Percentiles rank a stretch among this genome's conserved stretches.
Conservation (phyloP, 805 yeast genomes). For the Clavispora carvajalis region DNA sequence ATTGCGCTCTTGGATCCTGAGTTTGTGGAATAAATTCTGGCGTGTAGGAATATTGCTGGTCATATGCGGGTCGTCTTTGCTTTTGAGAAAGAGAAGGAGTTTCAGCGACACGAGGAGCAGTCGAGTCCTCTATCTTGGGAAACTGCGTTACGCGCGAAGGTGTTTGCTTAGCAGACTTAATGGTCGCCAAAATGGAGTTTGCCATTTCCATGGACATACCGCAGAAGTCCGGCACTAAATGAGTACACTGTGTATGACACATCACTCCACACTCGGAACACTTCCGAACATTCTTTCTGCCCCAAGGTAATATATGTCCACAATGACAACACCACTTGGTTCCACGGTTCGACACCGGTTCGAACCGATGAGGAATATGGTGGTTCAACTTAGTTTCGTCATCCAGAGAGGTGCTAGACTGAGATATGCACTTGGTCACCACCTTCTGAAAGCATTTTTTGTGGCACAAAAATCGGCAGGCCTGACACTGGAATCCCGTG, state of each 20-base stretch:
- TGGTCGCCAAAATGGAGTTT: slow-evolving; percentile 77
- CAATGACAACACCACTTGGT: slow-evolving; percentile 99
- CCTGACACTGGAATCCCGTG: slow-evolving; percentile 83
- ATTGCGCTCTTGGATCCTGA: background rate
- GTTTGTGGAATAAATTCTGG: slow-evolving; percentile 5
- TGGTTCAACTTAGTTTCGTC: slow-evolving; percentile 85
- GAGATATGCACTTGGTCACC: slow-evolving; percentile 78
- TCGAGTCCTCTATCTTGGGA: background rate
- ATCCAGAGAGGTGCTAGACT: slow-evolving; percentile 63
- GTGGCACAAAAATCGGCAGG: slow-evolving; percentile 75
- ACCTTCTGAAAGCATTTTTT: slow-evolving; percentile 76
- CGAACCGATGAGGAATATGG: slow-evolving; percentile 95
- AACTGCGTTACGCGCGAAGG: background rate
- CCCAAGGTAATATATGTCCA: slow-evolving; percentile 95
- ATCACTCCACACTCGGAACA: slow-evolving; percentile 92
- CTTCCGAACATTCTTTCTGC: slow-evolving; percentile 85
- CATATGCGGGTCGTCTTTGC: slow-evolving; percentile 1
- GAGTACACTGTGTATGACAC: slow-evolving; percentile 91
- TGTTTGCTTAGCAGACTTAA: slow-evolving; percentile 54
- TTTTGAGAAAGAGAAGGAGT: background rate
- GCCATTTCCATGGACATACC: slow-evolving; percentile 99
- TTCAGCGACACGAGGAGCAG: background rate
- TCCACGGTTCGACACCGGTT: slow-evolving; percentile 85
- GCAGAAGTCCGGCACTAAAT: slow-evolving; percentile 95
- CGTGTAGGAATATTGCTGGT: slow-evolving; percentile 4